Conservation (phyloP, 202 grass and related monocot species). For the Digitaria exilis region DNA sequence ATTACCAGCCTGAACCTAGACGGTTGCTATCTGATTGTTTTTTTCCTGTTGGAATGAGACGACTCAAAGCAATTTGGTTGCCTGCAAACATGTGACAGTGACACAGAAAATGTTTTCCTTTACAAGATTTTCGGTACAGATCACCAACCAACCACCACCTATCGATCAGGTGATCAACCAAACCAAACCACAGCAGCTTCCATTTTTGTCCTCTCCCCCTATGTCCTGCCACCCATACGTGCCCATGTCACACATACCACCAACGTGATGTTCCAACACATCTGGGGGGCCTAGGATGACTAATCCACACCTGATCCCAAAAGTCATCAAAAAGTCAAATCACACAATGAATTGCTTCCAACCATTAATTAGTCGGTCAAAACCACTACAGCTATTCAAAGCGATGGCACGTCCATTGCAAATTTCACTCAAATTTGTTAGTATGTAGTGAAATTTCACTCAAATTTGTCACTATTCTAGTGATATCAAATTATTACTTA, state of each 20-base stretch:
- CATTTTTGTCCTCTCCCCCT: neutral
- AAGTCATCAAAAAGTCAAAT: neutral
- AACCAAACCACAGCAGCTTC: neutral
- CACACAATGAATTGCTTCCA: neutral
- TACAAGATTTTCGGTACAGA: neutral
- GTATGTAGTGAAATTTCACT: no score
- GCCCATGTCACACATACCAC: neutral
- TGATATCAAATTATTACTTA: no score
- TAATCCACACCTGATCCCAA: no score
- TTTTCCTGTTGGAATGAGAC: neutral
- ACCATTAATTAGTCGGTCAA: neutral
- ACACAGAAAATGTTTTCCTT: no score
- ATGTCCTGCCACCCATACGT: no score
- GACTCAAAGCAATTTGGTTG: neutral
- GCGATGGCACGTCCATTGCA: neutral
- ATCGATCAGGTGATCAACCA: constrained; percentile 9
- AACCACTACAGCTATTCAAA: neutral
- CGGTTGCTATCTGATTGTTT: neutral
- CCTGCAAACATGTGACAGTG: no score
- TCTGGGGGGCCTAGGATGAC: neutral
- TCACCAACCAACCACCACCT: constrained; percentile 30
- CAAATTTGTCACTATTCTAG: no score
- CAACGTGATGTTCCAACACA: neutral
- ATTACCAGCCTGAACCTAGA: neutral
- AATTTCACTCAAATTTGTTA: neutral